Base-by-base conservation (phyloP, 164 flowering plant genomes). In the Umbilicus rupestris region DNA sequence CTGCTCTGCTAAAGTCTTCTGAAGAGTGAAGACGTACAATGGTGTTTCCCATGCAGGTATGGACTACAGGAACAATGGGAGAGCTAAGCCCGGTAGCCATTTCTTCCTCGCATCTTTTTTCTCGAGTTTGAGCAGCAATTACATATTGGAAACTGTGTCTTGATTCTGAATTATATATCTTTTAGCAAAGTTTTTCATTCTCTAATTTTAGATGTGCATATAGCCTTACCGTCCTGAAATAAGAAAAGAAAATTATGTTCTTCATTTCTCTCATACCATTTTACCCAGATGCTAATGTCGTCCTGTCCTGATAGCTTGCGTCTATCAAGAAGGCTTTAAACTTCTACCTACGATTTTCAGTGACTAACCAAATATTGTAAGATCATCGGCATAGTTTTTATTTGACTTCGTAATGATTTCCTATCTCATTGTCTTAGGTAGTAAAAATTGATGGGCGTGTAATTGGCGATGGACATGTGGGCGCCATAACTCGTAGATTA, bases 21-120 rank as follows among this genome's bases (percentile, higher is more conserved):
- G 11, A 26, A 11, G 60, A 28, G 5, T 26, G 16, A 55, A 55
- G 30, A 55, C 33, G 5, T 11, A 28, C 31, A 26, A 14, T 55
- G 19, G 30, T 28, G 11, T 26, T 50, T 55, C 60, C 55, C 60
- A 5, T 55, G 60, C 60, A 55, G 60, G 95, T 88, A 30, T 91
- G 95, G 96, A 89, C 99, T 16, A 89, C 97, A 0, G 99, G 97
- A 72, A 94, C 97, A 20, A 91, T 94, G 96, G 99, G 99, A 77
- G 97, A 95, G 71, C 89, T 95, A 65, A 88, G 84, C 71, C 99
- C 99, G 59, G 59, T 52, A 52, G 12, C 31, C 31, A 52, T 26
- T 55, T 55, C 19, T 55, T 28, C 19, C 33, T 55, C 19, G 19
- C 15, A 24, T 24, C 58, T 22, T 52, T 52, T n/a, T n/a, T n/a